Percentiles rank a stretch among this genome's conserved stretches.
Evolutionary conservation across 176 grass and related monocot species (phyloP).

Genomic region (Eleusine indica): DNA sequence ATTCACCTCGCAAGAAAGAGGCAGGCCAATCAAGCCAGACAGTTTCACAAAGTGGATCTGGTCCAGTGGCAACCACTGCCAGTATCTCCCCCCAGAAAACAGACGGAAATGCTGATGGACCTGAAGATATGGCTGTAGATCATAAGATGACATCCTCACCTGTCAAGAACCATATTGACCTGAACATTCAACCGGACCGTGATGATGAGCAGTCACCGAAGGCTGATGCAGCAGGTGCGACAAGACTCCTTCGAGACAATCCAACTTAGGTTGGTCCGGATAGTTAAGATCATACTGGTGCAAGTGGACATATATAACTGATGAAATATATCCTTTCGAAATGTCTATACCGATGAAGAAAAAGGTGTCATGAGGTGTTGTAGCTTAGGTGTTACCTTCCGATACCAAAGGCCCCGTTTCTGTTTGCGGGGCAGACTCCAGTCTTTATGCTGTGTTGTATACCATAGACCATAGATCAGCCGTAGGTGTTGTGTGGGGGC

Average conservation of each 20-base stretch:
- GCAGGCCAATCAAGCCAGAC: constrained; percentile 43
- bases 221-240: constrained; percentile 43
- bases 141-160: constrained; percentile 73
- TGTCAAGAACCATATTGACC: constrained; percentile 96
- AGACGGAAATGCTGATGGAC: constrained; percentile 25
- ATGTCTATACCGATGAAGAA: constrained; percentile 48
- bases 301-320: constrained; percentile 34
- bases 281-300: neutral
- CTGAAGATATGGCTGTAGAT: constrained; percentile 56
- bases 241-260: constrained; percentile 33
- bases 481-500: constrained; percentile 17
- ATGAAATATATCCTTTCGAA: constrained; percentile 16
- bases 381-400: constrained; percentile 51
- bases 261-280: constrained; percentile 19
- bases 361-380: constrained; percentile 22
- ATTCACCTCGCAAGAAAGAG: constrained; percentile 45
- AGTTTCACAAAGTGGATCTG: constrained; percentile 20
- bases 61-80: neutral
- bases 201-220: constrained; percentile 94
- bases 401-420: constrained; percentile 43
- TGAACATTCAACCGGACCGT: constrained; percentile 95
- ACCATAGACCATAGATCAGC: constrained; percentile 55
- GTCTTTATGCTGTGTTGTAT: constrained; percentile 43
- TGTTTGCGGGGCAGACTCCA: constrained; percentile 16
- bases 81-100: constrained; percentile 41